These are phyloP conservation scores for Calonectria pseudoreteaudii DNA, from an alignment of 2,329 filamentous ascomycete species.

Conservation along the genomic window DNA sequence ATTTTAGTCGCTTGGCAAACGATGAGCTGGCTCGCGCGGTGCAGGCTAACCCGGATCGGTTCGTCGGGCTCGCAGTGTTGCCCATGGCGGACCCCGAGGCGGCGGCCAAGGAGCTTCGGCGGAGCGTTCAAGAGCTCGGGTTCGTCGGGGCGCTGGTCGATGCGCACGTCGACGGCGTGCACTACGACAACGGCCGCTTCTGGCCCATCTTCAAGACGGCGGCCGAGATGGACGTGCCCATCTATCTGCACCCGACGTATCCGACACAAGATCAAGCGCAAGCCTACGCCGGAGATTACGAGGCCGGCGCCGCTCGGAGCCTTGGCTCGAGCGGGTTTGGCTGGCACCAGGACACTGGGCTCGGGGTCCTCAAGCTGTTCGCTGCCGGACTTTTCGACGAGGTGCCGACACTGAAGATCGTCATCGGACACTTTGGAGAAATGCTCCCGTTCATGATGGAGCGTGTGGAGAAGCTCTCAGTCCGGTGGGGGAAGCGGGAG, in stretches of 20 bases:
- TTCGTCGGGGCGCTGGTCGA: slow-evolving; percentile 49
- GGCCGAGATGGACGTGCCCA: slow-evolving; percentile 59
- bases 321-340: slow-evolving; percentile 59
- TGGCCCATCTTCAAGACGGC: slow-evolving; percentile 41
- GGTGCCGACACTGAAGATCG: slow-evolving; percentile 51
- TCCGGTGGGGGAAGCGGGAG: slow-evolving; percentile 45
- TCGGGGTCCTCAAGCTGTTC: slow-evolving; percentile 53
- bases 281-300: slow-evolving; percentile 45
- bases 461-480: slow-evolving; percentile 50
- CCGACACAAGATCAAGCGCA: slow-evolving; percentile 44
- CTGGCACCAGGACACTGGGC: slow-evolving; percentile 63
- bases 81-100: slow-evolving; percentile 45
- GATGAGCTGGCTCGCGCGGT: slow-evolving; percentile 10
- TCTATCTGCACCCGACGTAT: slow-evolving; percentile 63
- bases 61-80: slow-evolving; percentile 46
- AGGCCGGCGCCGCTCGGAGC: slow-evolving; percentile 39
- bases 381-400: slow-evolving; percentile 50
- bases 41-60: slow-evolving; percentile 21
- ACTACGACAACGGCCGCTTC: slow-evolving; percentile 45
- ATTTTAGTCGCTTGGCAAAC: slow-evolving; percentile 11
- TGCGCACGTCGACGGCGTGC: slow-evolving; percentile 40
- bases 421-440: slow-evolving; percentile 56
- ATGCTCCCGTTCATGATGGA: slow-evolving; percentile 67
- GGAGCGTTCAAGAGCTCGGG: slow-evolving; percentile 44
- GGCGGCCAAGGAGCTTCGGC: slow-evolving; percentile 45